A percentile compares a stretch with the other conserved stretches of the same genome.
Conservation (phyloP, 1,284 basidiomycete genomes). For the Cutaneotrichosporon mucoides region DNA sequence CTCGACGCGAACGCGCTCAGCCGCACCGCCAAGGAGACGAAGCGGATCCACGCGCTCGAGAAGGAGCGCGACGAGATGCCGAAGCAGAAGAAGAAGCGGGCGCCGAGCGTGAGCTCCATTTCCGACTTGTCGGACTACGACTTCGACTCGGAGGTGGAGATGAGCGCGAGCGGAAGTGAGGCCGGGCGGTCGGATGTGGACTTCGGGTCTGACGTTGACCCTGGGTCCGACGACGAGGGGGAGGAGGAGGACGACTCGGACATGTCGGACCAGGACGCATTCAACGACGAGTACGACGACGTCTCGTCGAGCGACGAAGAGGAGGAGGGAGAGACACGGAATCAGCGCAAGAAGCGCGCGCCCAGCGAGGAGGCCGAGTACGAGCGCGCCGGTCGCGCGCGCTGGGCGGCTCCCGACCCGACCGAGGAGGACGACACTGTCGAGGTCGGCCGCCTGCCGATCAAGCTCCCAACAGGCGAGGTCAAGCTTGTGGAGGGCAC, state of each 20-base stretch:
- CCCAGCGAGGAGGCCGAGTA: constrained; percentile 44
- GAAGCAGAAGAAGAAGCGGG: constrained; percentile 28
- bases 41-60: constrained; percentile 42
- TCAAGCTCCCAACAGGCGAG: constrained; percentile 74
- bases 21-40: constrained; percentile 47
- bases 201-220: constrained; percentile 4
- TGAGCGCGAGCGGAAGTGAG: constrained; percentile 43
- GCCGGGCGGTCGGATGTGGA: constrained; percentile 21
- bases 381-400: constrained; percentile 30
- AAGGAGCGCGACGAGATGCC: constrained; percentile 43
- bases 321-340: constrained; percentile 8
- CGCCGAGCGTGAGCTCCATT: constrained; percentile 25
- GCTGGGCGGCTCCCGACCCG: constrained; percentile 29
- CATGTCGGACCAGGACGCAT: constrained; percentile 21
- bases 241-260: constrained; percentile 23
- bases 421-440: constrained; percentile 33
- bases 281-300: constrained; percentile 17
- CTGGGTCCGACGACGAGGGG: constrained; percentile 10
- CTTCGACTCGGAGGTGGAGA: constrained; percentile 41
- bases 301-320: constrained; percentile 22
- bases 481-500: constrained; percentile 54
- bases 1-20: constrained; percentile 36
- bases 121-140: constrained; percentile 37
- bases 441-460: constrained; percentile 68
- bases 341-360: constrained; percentile 28